Evolutionary conservation across 306 rosid genomes (phyloP), one percentile per base, ranked within the genome.

Genomic region (Corylus avellana): DNA sequence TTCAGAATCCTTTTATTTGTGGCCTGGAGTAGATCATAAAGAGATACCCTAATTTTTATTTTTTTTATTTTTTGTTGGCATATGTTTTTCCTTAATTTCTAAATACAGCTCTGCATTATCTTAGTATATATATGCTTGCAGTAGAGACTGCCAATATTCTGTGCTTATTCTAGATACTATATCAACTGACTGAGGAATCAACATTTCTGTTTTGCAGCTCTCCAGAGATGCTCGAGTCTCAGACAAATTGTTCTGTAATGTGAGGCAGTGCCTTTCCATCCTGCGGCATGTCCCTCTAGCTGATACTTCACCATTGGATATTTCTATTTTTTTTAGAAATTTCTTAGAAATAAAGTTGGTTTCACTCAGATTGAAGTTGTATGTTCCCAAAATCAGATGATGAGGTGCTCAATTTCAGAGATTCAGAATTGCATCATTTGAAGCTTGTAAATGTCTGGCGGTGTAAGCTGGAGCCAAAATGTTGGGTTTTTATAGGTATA

Each of bases 161-260:
- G 13, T 4, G 14, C 12, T 74, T 10, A 12, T 53, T 46, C 10
- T 7, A 5, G 9, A 37, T 9, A 47, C 57, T 62, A 37, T 46
- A 72, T 78, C 29, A 51, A 64, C 56, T 75, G 64, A 81, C 70
- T 75, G 58, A 81, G 67, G 53, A 51, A 73, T 37, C 18, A 71
- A 47, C 58, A 20, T 73, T 47, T 85, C 22, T 79, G 67, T 70
- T 35, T 61, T 85, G 89, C 98, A 95, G 99, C 85, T 92, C 99
- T 76, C 93, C 96, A 3, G 98, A 93, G 78, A 89, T 89, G 97
- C 87, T 87, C 0, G 94, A 90, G 2, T 82, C 92, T 3, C 96
- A 91, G 87, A 0, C 85, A 78, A 91, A 93, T 78, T 95, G 97
- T 81, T 86, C 86, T 81, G 79, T 91, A 80, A 93, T 95, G 98